Evolutionary conservation across 2,329 filamentous ascomycete genomes (phyloP), one percentile per base, ranked within the genome.

Genomic region (Fusarium sp.): DNA sequence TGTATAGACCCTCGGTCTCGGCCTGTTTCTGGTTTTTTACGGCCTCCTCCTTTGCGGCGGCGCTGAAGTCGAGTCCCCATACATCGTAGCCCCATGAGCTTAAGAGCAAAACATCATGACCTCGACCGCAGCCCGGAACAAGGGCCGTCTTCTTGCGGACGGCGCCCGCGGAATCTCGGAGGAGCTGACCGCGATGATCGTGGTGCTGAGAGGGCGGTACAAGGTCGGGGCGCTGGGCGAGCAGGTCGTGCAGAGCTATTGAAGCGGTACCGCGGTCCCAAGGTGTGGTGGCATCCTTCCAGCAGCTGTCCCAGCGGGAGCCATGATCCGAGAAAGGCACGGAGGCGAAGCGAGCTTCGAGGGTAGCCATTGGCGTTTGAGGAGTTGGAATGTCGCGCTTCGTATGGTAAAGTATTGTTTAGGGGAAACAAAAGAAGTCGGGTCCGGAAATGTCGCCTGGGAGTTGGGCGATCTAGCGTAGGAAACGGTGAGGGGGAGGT

Each of bases 71-170:
- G 2, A 97, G 81, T 0, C 93, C 94, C 74, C 89, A 90, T 2
- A 90, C 89, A 79, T 97, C 91, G 77, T 93, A 96, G 1, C 94
- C 94, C 75, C 91, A 89, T 10, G 89, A 88, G 52, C 90, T 88
- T 46, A 97, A 86, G 39, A 97, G 84, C 10, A 94, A 84, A 2
- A 94, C 92, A 81, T 97, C 94, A 76, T 96, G 92, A 6, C 94
- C 94, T 48, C 88, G 87, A 0, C 94, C 94, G 79, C 94, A 97
- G 6, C 94, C 94, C 0, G 94, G 92, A 0, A 97, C 91, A 9
- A 97, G 83, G 1, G 91, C 94, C 37, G 73, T 77, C 37, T 73
- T 71, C 50, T 75, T 75, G 50, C 72, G 52, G 40, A 76, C 72
- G 41, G 66, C 63, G 52, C 75, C 73, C 37, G 63, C 39, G 28